Evolutionary conservation across 2,329 filamentous ascomycete species (phyloP).

Genomic region (Ophiostoma himal-ulmi): DNA sequence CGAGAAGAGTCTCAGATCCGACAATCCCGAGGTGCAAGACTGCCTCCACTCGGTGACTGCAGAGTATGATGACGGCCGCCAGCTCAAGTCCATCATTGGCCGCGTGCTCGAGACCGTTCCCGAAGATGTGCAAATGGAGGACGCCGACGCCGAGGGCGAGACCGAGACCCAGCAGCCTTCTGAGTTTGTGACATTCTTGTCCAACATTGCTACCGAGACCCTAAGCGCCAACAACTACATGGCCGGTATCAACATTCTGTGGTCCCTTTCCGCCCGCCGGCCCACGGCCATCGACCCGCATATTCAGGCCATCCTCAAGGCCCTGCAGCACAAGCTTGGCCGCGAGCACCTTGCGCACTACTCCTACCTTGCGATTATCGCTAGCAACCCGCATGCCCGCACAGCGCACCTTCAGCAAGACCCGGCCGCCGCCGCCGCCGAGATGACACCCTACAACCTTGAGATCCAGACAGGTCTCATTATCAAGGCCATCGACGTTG

Average conservation of each 20-base stretch:
- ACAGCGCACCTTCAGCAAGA: constrained; percentile 45
- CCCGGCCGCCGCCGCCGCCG: constrained; percentile 46
- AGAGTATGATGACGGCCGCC: constrained; percentile 61
- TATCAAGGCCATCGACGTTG: constrained; percentile 90
- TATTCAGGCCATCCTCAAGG: constrained; percentile 83
- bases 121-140: constrained; percentile 66
- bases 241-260: constrained; percentile 86
- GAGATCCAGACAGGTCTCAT: constrained; percentile 88
- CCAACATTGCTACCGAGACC: constrained; percentile 79
- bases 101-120: constrained; percentile 86
- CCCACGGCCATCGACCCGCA: constrained; percentile 86
- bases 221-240: constrained; percentile 76
- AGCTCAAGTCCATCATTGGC: constrained; percentile 68
- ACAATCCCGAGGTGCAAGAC: constrained; percentile 89
- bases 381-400: constrained; percentile 33
- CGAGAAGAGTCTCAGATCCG: constrained; percentile 81
- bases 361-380: constrained; percentile 49
- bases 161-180: constrained; percentile 68
- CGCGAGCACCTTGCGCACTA: constrained; percentile 86
- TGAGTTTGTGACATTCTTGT: constrained; percentile 80
- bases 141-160: constrained; percentile 77
- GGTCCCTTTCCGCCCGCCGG: constrained; percentile 81
- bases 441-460: constrained; percentile 69
- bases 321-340: constrained; percentile 82
- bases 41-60: constrained; percentile 73